Evolutionary conservation across 306 rosid genomes (phyloP).

Genomic region (Gastrolobium villosum): DNA sequence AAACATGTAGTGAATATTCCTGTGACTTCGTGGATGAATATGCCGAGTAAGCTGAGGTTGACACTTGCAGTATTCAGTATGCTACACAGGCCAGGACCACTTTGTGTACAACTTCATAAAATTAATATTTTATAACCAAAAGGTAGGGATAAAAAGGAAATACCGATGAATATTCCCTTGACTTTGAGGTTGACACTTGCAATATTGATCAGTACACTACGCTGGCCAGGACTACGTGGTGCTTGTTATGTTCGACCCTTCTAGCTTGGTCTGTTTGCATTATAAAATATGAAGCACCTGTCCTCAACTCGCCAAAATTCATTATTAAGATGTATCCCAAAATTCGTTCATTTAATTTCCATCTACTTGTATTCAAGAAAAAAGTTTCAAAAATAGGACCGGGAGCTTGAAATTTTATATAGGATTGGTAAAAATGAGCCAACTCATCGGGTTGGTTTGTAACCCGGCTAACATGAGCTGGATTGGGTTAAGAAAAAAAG

Average conservation of each 20-base stretch:
- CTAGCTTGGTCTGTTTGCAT: not conserved
- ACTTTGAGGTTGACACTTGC: too few relatives aligned
- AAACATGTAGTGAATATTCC: conserved; percentile 1
- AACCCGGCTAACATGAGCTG: too few relatives aligned
- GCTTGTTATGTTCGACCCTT: not conserved
- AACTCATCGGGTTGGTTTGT: too few relatives aligned
- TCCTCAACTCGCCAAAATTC: not conserved
- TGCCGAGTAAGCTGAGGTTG: not conserved
- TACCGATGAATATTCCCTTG: too few relatives aligned
- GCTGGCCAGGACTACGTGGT: conserved; percentile 16
- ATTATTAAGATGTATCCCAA: not conserved
- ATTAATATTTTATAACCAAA: too few relatives aligned
- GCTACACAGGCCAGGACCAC: not conserved
- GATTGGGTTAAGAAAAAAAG: too few relatives aligned
- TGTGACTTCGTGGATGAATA: not conserved
- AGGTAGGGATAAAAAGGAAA: too few relatives aligned
- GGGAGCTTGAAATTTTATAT: not conserved
- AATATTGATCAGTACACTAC: too few relatives aligned
- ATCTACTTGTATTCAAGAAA: not conserved
- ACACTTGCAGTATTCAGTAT: not conserved
- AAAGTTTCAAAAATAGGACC: not conserved
- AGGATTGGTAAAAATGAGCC: too few relatives aligned
- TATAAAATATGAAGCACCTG: not conserved
- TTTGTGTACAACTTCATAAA: too few relatives aligned
- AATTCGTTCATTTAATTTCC: not conserved